Evolutionary conservation across 2,329 filamentous ascomycete species (phyloP), one percentile per base, ranked within the genome.

Genomic region (Stachybotrys elegans): DNA sequence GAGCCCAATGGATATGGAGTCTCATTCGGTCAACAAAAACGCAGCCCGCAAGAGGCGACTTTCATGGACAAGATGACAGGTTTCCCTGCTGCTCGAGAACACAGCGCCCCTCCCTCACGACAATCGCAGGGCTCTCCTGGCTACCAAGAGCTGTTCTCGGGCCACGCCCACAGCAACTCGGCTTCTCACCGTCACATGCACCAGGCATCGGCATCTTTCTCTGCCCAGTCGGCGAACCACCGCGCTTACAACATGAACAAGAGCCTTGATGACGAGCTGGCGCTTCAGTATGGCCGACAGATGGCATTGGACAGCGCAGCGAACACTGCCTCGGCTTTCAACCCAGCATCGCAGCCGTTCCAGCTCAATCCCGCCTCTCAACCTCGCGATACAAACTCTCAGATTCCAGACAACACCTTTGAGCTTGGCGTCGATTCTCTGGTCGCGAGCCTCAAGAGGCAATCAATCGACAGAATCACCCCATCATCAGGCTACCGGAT

Each of bases 41-140:
- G 66, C 17, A 52, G 50, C 29, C 52, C 62, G 5, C 64, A 66
- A 13, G 66, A 69, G 21, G 43, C 65, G 5, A 64, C 70, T 8
- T 78, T 71, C 54, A 68, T 72, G 40, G 59, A 63, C 32, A 37
- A 57, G 17, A 55, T 62, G 23, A 46, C 49, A n/a, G 45, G 43
- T 22, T 64, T 55, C 46, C 43, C 50, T 16, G 59, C 67, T 4
- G 73, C 77, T n/a, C 70, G 76, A 47, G 79, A 80, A 46, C 63
- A 68, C 34, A 79, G 71, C 57, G 63, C 78, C 38, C 76, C 79
- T 36, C 71, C 78, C 2, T 80, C 79, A 27, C 71, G 76, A 39
- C 73, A 78, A 44, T 68, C 72, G 5, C 71, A 76, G 36, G 60
- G 62, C n/a, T 72, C 66, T 23, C 62, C 60, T n/a, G 55, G 57